Conservation (phyloP, 257 asterid species). For the Solanum acaule region DNA sequence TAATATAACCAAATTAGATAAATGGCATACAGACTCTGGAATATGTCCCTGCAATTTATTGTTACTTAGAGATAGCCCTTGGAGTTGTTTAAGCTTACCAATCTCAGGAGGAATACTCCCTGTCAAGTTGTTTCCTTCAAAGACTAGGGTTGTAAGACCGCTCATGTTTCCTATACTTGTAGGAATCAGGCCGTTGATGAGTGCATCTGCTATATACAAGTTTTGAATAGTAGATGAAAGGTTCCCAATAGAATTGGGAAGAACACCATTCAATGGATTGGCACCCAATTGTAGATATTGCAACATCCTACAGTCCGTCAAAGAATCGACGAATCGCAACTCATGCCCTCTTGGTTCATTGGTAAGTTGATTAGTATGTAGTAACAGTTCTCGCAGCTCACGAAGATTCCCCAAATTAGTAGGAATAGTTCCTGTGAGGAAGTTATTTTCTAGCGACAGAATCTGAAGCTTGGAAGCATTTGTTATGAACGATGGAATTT, state of each 20-base stretch:
- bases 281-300: not conserved
- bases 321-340: conserved; percentile 13
- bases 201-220: not conserved
- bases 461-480: conserved; percentile 17
- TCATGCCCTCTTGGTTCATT: not conserved
- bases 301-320: conserved; percentile 17
- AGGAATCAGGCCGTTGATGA: not conserved
- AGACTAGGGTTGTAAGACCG: not conserved
- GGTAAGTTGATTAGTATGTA: conserved; percentile 8
- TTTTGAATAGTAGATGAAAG: conserved; percentile 12
- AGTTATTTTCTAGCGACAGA: conserved; percentile 6
- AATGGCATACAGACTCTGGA: too few relatives aligned
- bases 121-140: not conserved
- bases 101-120: too few relatives aligned
- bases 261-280: conserved; percentile 8
- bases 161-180: not conserved
- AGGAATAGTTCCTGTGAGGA: conserved; percentile 18
- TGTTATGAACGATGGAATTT: conserved; percentile 11
- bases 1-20: too few relatives aligned
- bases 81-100: too few relatives aligned
- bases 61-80: too few relatives aligned
- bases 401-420: conserved; percentile 17
- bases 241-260: conserved; percentile 20
- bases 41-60: too few relatives aligned
- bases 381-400: conserved; percentile 1